A percentile compares a stretch with the other conserved stretches of the same genome.
phyloP scores from a whole-genome alignment of 345 rosid species.

The Boechera divaricarpa region DNA sequence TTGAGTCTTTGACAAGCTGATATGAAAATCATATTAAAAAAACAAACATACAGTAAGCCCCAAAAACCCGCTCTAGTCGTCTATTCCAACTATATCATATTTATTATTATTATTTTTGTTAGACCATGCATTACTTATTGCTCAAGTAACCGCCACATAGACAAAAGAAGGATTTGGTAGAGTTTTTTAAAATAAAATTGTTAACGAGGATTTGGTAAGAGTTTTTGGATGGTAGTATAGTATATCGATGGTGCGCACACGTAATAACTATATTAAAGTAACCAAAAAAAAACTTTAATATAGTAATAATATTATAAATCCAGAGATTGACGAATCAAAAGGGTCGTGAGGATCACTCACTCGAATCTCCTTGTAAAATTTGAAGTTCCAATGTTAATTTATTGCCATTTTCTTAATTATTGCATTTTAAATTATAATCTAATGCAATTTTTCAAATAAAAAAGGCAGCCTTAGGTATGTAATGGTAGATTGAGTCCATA shows the following conservation, averaged over 20 bases:
- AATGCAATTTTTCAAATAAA: not conserved
- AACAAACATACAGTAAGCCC: not conserved
- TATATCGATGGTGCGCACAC: constrained; percentile 17
- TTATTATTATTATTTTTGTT: not conserved
- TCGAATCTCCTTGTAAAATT: not conserved
- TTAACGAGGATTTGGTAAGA: not conserved
- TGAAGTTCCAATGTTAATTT: not conserved
- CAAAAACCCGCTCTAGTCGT: not conserved
- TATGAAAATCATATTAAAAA: no score
- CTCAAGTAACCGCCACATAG: constrained; percentile 22
- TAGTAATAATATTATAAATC: not conserved
- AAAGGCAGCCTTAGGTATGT: no score
- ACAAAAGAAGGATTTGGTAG: not conserved
- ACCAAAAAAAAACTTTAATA: no score
- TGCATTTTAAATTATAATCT: not conserved
- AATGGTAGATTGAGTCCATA: no score
- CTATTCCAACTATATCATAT: constrained; percentile 1
- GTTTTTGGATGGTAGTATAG: not conserved
- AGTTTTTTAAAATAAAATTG: not conserved
- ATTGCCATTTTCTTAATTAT: no score
- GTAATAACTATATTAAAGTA: not conserved
- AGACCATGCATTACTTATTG: constrained; percentile 2
- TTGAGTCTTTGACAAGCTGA: not conserved
- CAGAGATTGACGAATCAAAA: not conserved
- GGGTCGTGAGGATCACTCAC: constrained; percentile 27